Percentiles rank a stretch among this genome's conserved stretches.
These are phyloP conservation scores for Vaccinium vitisidaea DNA, from an alignment of 148 eudicot genomes.

Conservation along the genomic window DNA sequence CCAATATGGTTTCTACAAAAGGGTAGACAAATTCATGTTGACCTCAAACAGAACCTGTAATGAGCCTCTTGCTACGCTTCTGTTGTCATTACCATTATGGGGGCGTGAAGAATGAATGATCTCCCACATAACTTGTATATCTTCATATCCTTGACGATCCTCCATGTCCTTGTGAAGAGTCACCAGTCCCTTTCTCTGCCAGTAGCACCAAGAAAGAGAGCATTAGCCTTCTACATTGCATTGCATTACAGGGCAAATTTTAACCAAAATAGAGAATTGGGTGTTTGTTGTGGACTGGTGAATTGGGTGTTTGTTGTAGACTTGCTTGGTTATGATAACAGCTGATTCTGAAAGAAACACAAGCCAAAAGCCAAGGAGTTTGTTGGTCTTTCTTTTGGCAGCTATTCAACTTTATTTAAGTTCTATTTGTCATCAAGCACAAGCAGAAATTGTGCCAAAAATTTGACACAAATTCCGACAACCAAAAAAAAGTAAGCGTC, in stretches of 20 bases:
- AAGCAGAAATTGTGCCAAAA: background rate
- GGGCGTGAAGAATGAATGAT: constrained; percentile 50
- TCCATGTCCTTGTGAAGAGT: constrained; percentile 59
- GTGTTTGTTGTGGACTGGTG: background rate
- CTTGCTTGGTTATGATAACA: background rate
- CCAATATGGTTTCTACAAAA: background rate
- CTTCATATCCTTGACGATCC: constrained; percentile 55
- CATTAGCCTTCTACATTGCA: background rate
- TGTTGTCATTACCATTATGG: background rate
- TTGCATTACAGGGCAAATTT: background rate
- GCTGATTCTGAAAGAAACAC: background rate
- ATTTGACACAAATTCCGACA: background rate
- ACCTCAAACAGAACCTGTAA: constrained; percentile 30
- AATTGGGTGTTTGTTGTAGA: too few species aligned
- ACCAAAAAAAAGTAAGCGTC: background rate
- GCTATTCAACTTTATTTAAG: too few species aligned
- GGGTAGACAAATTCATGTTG: constrained; percentile 12
- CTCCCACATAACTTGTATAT: constrained; percentile 74
- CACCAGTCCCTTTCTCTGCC: constrained; percentile 39
- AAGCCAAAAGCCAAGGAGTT: background rate
- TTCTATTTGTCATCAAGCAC: too few species aligned
- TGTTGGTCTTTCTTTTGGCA: background rate
- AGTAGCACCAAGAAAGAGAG: constrained; percentile 1
- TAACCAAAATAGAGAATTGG: background rate
- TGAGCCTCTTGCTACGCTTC: constrained; percentile 20